These are phyloP conservation scores for Penium margaritaceum DNA, from an alignment of 139 green algal species.

Conservation along the genomic window DNA sequence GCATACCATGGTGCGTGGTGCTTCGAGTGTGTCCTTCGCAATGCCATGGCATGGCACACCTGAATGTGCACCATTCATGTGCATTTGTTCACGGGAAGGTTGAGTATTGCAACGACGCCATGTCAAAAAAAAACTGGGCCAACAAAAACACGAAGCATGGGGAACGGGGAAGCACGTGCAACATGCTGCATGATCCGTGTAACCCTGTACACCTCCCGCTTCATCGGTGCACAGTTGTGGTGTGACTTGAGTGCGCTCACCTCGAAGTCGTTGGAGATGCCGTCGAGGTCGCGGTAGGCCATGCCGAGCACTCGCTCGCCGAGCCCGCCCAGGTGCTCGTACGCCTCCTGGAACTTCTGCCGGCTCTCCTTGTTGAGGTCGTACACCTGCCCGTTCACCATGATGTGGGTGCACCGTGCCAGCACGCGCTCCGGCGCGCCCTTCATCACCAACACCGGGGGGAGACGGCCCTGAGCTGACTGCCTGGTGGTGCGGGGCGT, in stretches of 20 bases:
- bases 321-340: conserved; percentile 47
- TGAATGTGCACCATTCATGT: no score
- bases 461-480: background rate
- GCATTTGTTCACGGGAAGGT: no score
- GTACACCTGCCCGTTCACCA: conserved; percentile 49
- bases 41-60: no score
- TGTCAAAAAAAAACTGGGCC: no score
- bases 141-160: no score
- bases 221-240: no score
- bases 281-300: conserved; percentile 22
- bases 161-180: no score
- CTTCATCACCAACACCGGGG: conserved; percentile 51
- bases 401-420: conserved; percentile 48
- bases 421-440: conserved; percentile 59
- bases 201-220: no score
- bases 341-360: conserved; percentile 44
- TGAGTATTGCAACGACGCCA: no score
- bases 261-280: conserved; percentile 11
- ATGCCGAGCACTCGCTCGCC: conserved; percentile 56
- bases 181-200: no score
- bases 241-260: conserved; percentile 34
- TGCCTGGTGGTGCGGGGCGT: background rate
- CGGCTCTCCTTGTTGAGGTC: conserved; percentile 44
- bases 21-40: no score
- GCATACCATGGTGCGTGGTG: no score